These are phyloP conservation scores for Phaeolepiota aurea DNA, from an alignment of 768 basidiomycete species.

Conservation along the genomic window DNA sequence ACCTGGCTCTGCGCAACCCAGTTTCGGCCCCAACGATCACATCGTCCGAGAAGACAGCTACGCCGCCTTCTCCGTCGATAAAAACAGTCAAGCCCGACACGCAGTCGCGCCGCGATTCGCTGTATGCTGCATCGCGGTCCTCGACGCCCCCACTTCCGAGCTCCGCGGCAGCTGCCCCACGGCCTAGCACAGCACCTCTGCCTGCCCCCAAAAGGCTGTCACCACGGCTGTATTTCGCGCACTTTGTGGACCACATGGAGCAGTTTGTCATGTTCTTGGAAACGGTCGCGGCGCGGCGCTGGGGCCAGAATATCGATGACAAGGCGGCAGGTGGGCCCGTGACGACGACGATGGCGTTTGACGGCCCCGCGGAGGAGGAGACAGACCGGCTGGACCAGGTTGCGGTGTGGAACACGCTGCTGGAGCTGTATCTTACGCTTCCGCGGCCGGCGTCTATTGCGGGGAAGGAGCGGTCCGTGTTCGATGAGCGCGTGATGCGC, in stretches of 20 bases:
- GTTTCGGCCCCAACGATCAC: constrained; percentile 27
- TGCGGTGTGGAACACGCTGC: constrained; percentile 91
- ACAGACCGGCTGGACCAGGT: constrained; percentile 61
- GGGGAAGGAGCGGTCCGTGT: constrained; percentile 3
- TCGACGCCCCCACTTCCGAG: constrained; percentile 26
- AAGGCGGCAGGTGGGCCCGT: constrained; percentile 15
- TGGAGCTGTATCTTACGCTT: constrained; percentile 83
- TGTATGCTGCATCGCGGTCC: constrained; percentile 25
- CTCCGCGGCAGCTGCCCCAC: constrained; percentile 11
- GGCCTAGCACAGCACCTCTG: constrained; percentile 11
- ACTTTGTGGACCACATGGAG: constrained; percentile 84
- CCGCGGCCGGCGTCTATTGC: constrained; percentile 18
- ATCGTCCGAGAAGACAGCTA: constrained; percentile 24
- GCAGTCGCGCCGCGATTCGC: constrained; percentile 24
- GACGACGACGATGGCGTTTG: constrained; percentile 6
- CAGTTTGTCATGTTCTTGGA: constrained; percentile 87
- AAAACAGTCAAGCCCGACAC: constrained; percentile 34
- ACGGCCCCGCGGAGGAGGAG: constrained; percentile 31
- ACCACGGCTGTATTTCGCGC: constrained; percentile 83
- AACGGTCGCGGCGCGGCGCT: constrained; percentile 69
- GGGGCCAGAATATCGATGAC: constrained; percentile 64
- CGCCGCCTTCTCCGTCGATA: constrained; percentile 33
- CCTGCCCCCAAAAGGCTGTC: constrained; percentile 51
- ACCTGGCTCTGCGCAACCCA: constrained; percentile 60
- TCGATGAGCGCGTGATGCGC: constrained; percentile 28